Percentiles rank a stretch among this genome's conserved stretches.
phyloP scores from a whole-genome alignment of 495 filamentous ascomycete species.

The Penicillium bovifimosum region DNA sequence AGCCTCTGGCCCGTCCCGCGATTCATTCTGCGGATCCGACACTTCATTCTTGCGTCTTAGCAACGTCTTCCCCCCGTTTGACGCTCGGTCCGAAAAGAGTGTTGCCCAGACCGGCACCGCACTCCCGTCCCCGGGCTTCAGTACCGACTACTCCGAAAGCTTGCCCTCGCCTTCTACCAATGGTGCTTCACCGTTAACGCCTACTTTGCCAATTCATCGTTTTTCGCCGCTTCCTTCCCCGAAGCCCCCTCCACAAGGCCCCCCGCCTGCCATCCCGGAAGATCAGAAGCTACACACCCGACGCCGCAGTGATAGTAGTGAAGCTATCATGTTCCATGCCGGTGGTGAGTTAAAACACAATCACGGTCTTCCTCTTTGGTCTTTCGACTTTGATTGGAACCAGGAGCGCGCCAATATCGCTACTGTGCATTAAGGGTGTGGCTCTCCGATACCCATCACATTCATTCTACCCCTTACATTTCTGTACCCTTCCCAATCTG shows the following conservation, averaged over 20 bases:
- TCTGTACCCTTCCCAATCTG: neutral
- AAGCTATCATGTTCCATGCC: slow-evolving; percentile 34
- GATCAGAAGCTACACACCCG: slow-evolving; percentile 36
- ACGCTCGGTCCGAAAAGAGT: slow-evolving; percentile 23
- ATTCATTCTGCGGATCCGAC: slow-evolving; percentile 36
- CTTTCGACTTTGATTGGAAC: slow-evolving; percentile 38
- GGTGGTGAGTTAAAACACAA: slow-evolving; percentile 20
- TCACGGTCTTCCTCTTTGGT: slow-evolving; percentile 37
- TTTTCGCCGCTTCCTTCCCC: slow-evolving; percentile 39
- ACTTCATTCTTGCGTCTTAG: slow-evolving; percentile 44
- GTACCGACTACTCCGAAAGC: slow-evolving; percentile 35
- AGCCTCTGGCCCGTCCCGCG: slow-evolving; percentile 30
- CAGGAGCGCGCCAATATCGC: slow-evolving; percentile 30
- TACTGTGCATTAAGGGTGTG: slow-evolving; percentile 30
- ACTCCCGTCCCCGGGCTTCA: slow-evolving; percentile 29
- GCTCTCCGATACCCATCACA: neutral
- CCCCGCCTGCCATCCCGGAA: slow-evolving; percentile 36
- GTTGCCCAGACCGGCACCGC: slow-evolving; percentile 28
- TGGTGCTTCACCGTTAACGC: slow-evolving; percentile 40
- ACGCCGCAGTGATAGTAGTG: slow-evolving; percentile 43
- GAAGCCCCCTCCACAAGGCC: slow-evolving; percentile 36
- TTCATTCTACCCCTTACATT: slow-evolving; percentile 1
- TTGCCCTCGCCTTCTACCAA: slow-evolving; percentile 37
- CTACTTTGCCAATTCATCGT: slow-evolving; percentile 41
- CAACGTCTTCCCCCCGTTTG: slow-evolving; percentile 26